Percentiles rank a stretch among this genome's conserved stretches.
Evolutionary conservation across 495 filamentous ascomycete species (phyloP).

Genomic region (Lepraria neglecta): DNA sequence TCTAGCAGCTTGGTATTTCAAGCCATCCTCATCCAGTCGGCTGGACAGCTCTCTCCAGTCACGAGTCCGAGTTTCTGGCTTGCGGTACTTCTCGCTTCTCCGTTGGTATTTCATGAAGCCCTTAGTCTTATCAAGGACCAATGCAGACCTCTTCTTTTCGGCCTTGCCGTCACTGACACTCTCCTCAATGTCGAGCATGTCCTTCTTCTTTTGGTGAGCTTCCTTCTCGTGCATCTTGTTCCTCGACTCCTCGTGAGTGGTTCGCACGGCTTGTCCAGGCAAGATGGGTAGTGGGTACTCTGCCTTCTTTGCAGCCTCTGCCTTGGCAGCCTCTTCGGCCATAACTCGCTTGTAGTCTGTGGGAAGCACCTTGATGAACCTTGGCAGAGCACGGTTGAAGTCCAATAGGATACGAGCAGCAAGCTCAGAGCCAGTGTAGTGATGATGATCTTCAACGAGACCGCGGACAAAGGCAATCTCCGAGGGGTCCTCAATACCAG

Average conservation of each 20-base stretch:
- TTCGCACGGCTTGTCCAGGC: conserved; percentile 39
- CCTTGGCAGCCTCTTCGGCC: conserved; percentile 76
- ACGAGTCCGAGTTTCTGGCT: conserved; percentile 74
- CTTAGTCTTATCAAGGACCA: conserved; percentile 94
- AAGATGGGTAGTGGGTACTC: conserved; percentile 80
- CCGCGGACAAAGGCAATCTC: conserved; percentile 94
- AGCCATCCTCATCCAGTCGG: conserved; percentile 88
- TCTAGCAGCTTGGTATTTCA: conserved; percentile 96
- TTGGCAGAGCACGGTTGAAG: conserved; percentile 85
- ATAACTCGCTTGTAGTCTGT: conserved; percentile 97
- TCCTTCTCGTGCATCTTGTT: conserved; percentile 54
- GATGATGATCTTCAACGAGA: conserved; percentile 95
- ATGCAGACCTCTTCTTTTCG: conserved; percentile 87
- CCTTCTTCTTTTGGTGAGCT: conserved; percentile 60
- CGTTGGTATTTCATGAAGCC: conserved; percentile 99
- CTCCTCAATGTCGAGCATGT: conserved; percentile 93
- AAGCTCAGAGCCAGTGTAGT: conserved; percentile 97
- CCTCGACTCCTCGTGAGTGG: conserved; percentile 49
- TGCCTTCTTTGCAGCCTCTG: conserved; percentile 73
- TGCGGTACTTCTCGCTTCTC: conserved; percentile 91
- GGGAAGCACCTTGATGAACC: conserved; percentile 91
- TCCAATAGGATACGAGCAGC: conserved; percentile 95
- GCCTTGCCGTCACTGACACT: conserved; percentile 77
- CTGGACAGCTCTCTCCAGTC: conserved; percentile 93
- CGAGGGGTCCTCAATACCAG: conserved; percentile 74